Evolutionary conservation across 768 basidiomycete genomes (phyloP).

Genomic region (Exidia glandulosa): DNA sequence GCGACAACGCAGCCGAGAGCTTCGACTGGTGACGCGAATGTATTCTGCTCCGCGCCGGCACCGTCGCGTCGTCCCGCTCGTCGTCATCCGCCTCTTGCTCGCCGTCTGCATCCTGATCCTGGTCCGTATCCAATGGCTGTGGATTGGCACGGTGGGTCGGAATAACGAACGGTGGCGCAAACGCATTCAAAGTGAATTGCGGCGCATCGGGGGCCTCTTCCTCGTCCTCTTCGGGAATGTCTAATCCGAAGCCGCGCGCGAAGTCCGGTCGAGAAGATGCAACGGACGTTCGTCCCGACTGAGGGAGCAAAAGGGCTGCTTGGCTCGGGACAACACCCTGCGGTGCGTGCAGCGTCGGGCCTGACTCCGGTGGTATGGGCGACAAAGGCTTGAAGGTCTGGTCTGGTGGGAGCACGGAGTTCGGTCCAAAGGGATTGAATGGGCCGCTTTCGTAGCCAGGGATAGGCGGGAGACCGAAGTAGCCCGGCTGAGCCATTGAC

Average conservation of each 20-base stretch:
- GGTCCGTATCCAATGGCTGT: constrained; percentile 21
- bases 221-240: constrained; percentile 68
- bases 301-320: neutral
- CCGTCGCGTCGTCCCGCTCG: constrained; percentile 32
- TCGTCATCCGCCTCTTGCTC: constrained; percentile 22
- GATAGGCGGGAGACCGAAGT: constrained; percentile 25
- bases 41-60: constrained; percentile 37
- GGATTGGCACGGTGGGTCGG: constrained; percentile 13
- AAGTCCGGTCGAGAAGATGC: constrained; percentile 52
- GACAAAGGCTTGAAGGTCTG: constrained; percentile 17
- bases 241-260: constrained; percentile 66
- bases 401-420: constrained; percentile 44
- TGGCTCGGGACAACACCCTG: constrained; percentile 6
- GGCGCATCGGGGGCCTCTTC: constrained; percentile 16
- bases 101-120: constrained; percentile 30
- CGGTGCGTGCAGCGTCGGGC: constrained; percentile 15
- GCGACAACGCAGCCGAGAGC: constrained; percentile 55
- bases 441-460: constrained; percentile 18
- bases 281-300: constrained; percentile 12
- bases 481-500: constrained; percentile 49
- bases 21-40: constrained; percentile 64
- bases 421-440: constrained; percentile 57
- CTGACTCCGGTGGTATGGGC: neutral
- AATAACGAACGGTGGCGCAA: neutral
- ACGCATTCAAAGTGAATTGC: neutral